Percentiles rank a stretch among this genome's conserved stretches.
Evolutionary conservation across 176 grass and related monocot genomes (phyloP).

Genomic region (Musa schizocarpa): DNA sequence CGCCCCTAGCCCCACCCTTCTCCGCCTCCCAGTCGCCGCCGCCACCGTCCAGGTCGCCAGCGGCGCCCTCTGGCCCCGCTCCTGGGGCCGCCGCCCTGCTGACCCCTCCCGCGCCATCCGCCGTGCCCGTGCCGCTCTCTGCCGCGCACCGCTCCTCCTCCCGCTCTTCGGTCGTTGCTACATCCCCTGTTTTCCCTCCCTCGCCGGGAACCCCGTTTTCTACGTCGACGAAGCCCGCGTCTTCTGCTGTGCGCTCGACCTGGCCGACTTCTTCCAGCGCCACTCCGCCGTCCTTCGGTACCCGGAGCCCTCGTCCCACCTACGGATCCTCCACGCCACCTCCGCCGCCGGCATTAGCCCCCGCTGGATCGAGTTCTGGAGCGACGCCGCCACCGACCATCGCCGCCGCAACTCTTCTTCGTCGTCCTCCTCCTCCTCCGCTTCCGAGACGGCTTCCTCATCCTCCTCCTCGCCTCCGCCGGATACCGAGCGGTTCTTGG

Average conservation of each 20-base stretch:
- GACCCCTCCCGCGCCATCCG: constrained; percentile 51
- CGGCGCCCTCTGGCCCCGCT: constrained; percentile 67
- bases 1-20: constrained; percentile 23
- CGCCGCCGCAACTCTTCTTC: constrained; percentile 10
- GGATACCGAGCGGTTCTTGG: constrained; percentile 2
- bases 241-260: constrained; percentile 78
- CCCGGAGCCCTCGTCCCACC: constrained; percentile 11
- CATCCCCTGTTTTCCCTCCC: constrained; percentile 62
- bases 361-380: constrained; percentile 22
- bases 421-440: neutral
- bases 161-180: constrained; percentile 90
- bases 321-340: constrained; percentile 1
- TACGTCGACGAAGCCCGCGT: constrained; percentile 81
- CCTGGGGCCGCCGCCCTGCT: constrained; percentile 49
- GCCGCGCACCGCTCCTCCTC: constrained; percentile 54
- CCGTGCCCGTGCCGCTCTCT: constrained; percentile 54
- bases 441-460: neutral
- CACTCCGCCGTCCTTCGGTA: constrained; percentile 44
- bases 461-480: neutral
- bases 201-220: constrained; percentile 91
- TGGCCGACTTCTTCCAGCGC: constrained; percentile 73
- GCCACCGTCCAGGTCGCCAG: constrained; percentile 45
- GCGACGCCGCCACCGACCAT: constrained; percentile 12
- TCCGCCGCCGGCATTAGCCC: neutral
- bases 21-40: constrained; percentile 54